These are phyloP conservation scores for Pseudozyma hubeiensis DNA, from an alignment of 1,284 basidiomycete species.

Conservation along the genomic window DNA sequence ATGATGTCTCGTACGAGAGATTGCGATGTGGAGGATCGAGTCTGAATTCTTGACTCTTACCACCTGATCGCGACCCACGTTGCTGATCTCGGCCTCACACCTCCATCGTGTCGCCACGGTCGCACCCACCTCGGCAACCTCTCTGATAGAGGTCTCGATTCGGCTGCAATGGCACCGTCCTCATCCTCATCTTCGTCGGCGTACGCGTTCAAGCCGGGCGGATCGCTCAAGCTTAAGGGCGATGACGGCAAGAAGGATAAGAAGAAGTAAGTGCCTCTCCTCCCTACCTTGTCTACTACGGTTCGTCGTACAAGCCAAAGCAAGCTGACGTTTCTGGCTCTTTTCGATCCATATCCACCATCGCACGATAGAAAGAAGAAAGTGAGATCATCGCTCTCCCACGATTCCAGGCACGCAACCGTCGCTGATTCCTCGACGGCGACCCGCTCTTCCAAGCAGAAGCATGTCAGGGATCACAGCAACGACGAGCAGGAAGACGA, in stretches of 20 bases:
- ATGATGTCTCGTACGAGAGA: background rate
- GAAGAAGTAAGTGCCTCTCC: constrained; percentile 34
- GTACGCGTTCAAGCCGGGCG: constrained; percentile 62
- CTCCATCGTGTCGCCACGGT: background rate
- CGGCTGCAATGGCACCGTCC: constrained; percentile 1
- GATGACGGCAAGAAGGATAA: constrained; percentile 49
- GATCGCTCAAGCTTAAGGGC: constrained; percentile 66
- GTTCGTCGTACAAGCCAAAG: constrained; percentile 1
- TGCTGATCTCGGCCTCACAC: background rate
- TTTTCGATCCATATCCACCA: background rate
- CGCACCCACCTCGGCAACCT: background rate
- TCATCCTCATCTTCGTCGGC: constrained; percentile 49
- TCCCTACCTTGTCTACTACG: background rate
- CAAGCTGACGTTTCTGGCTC: background rate
- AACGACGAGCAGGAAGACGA: background rate
- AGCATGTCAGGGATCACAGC: background rate
- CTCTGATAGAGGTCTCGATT: too few species aligned
- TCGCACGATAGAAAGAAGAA: constrained; percentile 53
- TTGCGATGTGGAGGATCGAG: too few species aligned
- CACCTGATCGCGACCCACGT: background rate
- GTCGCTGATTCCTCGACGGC: constrained; percentile 11
- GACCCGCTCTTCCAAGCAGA: constrained; percentile 18
- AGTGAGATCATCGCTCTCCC: constrained; percentile 44
- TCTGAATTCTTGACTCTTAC: too few species aligned
- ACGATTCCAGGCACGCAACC: constrained; percentile 24